These are phyloP conservation scores for Plasmodium cynomolgi DNA, from an alignment of 169 alveolate genomes.

Conservation along the genomic window DNA sequence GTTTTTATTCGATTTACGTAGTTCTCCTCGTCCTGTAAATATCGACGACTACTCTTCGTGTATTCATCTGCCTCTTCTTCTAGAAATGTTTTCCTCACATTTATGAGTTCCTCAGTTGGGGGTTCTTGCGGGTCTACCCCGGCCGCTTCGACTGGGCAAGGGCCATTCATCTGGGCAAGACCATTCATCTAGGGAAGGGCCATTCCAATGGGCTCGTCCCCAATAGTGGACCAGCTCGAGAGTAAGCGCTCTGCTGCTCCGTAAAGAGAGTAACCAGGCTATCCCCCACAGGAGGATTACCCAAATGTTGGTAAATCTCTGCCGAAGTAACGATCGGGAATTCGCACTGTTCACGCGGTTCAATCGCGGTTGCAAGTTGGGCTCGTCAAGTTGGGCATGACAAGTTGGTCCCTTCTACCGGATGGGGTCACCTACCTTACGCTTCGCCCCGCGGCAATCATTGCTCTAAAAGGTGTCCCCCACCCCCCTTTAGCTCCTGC, in stretches of 20 bases:
- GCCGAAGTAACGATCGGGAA: not conserved
- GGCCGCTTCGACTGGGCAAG: not conserved
- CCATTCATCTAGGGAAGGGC: not conserved
- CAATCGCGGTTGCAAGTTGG: not conserved
- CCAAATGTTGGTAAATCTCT: not conserved
- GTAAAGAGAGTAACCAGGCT: not conserved
- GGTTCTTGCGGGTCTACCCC: not conserved
- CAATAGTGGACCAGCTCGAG: not conserved
- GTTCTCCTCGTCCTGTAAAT: slow-evolving; percentile 7
- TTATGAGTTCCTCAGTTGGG: slow-evolving; percentile 29
- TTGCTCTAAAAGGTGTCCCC: not conserved
- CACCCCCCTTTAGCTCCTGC: not conserved
- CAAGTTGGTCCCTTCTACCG: not conserved
- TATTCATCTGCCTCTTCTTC: slow-evolving; percentile 42
- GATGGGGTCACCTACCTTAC: not conserved
- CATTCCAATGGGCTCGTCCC: not conserved
- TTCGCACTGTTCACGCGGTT: not conserved
- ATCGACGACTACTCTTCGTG: slow-evolving; percentile 1
- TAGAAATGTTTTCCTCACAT: slow-evolving; percentile 23
- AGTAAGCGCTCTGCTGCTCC: not conserved
- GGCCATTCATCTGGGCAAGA: not conserved
- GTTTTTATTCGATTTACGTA: slow-evolving; percentile 53
- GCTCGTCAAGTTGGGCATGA: not conserved
- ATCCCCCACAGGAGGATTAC: not conserved
- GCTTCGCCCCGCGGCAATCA: not conserved